Base-by-base conservation (phyloP, 371 early-diverging fungal species). In the Rhizopus delemar region DNA sequence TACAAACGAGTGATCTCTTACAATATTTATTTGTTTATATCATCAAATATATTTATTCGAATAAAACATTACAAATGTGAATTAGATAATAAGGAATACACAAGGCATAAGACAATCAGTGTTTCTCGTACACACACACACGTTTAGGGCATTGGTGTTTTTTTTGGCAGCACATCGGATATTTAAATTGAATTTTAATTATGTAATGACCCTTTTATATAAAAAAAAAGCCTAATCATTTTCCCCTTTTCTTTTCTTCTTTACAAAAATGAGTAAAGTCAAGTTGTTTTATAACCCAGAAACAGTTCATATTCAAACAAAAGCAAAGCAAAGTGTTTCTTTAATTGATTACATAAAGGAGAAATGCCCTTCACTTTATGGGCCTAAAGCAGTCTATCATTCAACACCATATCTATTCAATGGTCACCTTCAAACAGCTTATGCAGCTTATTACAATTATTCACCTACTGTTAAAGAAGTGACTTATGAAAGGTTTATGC, bases 381-480 rank as follows among this genome's bases (percentile, higher is more conserved):
- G 81, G 3, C 72, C 70, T 2, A 66, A 75, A 28, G 77, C 81
- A 5, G 59, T 60, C 12, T 80, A 66, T 55, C 22, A 66, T 34
- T 82, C 86, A 2, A 82, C 86, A 1, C 65, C 79, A 34, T 88
- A 81, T 75, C 71, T 88, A 50, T 69, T 75, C 60, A 83, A 77
- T 58, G 84, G 86, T 13, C 86, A 85, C 64, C 63, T 85, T 16
- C 86, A 86, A 68, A 86, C 86, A 29, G 82, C 69, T 13, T 85
- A 82, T 73, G 85, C 86, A 53, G 79, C 84, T 31, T 83, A 71
- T 46, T 75, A 71, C 43, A 75, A 74, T 31, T 60, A 57, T 52
- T 70, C 57, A 57, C 66, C 69, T 35, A 74, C 66, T 28, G 57
- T 45, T 12, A 54, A 66, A 57, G 64, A 65, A 29, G 75, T 88